Conservation (phyloP, 192 early-diverging fungal genomes). For the Powellomyces hirtus region DNA sequence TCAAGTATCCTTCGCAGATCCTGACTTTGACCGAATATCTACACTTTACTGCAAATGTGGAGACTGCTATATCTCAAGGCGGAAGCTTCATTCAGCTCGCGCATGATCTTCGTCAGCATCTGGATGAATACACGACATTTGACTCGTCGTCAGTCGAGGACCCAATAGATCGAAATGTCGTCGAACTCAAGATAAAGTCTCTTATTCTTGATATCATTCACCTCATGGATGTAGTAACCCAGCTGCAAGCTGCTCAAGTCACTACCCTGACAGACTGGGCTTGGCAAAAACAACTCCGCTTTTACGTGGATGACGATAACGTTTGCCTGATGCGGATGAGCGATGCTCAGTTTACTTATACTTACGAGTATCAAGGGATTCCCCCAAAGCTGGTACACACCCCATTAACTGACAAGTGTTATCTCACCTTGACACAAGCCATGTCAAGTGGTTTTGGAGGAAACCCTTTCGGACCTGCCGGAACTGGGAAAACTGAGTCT, state of each 20-base stretch:
- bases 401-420: slow-evolving; percentile 60
- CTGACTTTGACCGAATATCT: slow-evolving; percentile 47
- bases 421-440: slow-evolving; percentile 58
- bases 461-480: slow-evolving; percentile 63
- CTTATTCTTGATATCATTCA: slow-evolving; percentile 61
- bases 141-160: slow-evolving; percentile 44
- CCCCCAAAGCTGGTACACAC: slow-evolving; percentile 59
- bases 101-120: slow-evolving; percentile 36
- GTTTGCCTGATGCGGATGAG: slow-evolving; percentile 50
- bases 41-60: slow-evolving; percentile 52
- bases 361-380: slow-evolving; percentile 63
- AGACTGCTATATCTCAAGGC: slow-evolving; percentile 38
- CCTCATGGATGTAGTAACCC: slow-evolving; percentile 54
- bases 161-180: slow-evolving; percentile 34
- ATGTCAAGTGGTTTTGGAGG: slow-evolving; percentile 62
- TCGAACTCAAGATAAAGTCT: slow-evolving; percentile 51
- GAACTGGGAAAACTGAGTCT: slow-evolving; percentile 61
- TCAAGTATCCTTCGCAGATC: slow-evolving; percentile 53
- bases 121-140: slow-evolving; percentile 55
- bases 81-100: slow-evolving; percentile 25
- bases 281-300: slow-evolving; percentile 55
- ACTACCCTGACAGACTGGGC: slow-evolving; percentile 40
- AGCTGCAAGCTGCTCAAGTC: slow-evolving; percentile 41
- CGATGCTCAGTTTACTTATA: slow-evolving; percentile 53
- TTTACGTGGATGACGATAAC: slow-evolving; percentile 35